Base-by-base conservation (phyloP, 1,139 yeast genomes). In the Maudiozyma humilis region DNA sequence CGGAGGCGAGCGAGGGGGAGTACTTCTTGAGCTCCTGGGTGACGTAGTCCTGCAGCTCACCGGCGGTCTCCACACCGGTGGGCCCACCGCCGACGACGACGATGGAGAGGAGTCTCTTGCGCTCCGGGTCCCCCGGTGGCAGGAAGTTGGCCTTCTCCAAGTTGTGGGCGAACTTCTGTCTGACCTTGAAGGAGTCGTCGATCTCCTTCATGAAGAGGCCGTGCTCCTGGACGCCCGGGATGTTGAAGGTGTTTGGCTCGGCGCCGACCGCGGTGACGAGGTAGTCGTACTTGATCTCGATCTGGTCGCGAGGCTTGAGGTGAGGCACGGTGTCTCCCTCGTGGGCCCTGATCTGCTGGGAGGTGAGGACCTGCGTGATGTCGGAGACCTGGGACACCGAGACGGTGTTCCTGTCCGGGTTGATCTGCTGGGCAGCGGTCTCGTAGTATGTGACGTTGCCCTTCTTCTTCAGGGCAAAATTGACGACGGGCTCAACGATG, bases 61-160 rank as follows among this genome's bases (percentile, higher is more conserved):
- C 94, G 48, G 94, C 93, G 45, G 82, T 76, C 66, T 86, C 95
- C 47, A 85, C 93, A 67, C 94, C 95, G 38, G 95, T 85, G 62
- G 94, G 91, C 54, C 95, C 95, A 70, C 94, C 95, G 59, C 95
- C 95, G 59, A 88, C 84, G 51, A 85, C 87, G 47, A 83, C 88
- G 56, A 84, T 73, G 36, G 80, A 75, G 61, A 82, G 70, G 52
- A 87, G 74, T 69, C 87, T 74, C 66, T 77, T 76, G 68, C 93
- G 75, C 62, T 81, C 87, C 42, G 79, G 81, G 57, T 82, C 87
- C 50, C 81, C 89, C 60, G 74, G 72, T 45, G 88, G 85, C 57
- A 83, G 72, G 53, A 79, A 69, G 64, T 81, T 77, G 36, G 93
- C 84, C 54, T 80, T 85, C 65, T 82, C 87, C 52, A 82, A 73